Conservation (phyloP, 2,329 filamentous ascomycete species). For the Macrophomina tecta region DNA sequence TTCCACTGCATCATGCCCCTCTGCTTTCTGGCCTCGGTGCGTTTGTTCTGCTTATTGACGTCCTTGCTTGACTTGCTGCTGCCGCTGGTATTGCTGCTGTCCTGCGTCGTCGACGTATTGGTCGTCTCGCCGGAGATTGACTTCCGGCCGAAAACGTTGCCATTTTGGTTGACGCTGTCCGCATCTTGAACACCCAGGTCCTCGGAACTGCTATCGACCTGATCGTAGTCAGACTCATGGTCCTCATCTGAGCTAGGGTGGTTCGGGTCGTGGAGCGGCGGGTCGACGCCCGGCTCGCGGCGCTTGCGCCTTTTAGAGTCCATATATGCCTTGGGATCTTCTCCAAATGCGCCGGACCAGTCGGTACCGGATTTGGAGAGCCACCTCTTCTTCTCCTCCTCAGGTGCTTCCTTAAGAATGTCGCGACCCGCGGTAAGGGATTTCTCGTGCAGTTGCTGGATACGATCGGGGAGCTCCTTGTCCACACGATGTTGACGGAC, state of each 20-base stretch:
- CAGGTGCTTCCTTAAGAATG: constrained; percentile 73
- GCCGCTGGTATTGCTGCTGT: constrained; percentile 12
- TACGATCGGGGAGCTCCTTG: constrained; percentile 73
- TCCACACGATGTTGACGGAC: constrained; percentile 75
- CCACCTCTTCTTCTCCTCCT: constrained; percentile 79
- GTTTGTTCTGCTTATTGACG: constrained; percentile 71
- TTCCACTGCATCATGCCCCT: constrained; percentile 95
- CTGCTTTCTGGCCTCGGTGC: constrained; percentile 79
- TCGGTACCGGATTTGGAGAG: constrained; percentile 79
- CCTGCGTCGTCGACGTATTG: constrained; percentile 31
- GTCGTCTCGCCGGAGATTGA: constrained; percentile 35
- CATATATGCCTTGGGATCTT: constrained; percentile 70
- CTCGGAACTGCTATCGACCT: constrained; percentile 47
- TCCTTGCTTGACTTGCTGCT: constrained; percentile 53
- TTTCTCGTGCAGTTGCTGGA: constrained; percentile 79
- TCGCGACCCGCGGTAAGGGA: constrained; percentile 81
- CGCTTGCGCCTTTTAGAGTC: constrained; percentile 60
- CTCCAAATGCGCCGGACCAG: constrained; percentile 85
- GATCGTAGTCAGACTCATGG: constrained; percentile 48
- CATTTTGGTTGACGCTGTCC: constrained; percentile 39
- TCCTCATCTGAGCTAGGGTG: constrained; percentile 53
- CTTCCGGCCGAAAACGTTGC: constrained; percentile 33
- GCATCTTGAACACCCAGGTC: constrained; percentile 68
- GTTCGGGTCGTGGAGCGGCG: constrained; percentile 59
- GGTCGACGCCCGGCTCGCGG: constrained; percentile 61